Percentiles rank a stretch among this genome's conserved stretches.
phyloP scores from a whole-genome alignment of 2,329 filamentous ascomycete genomes.

The Neoascochyta sp. region DNA sequence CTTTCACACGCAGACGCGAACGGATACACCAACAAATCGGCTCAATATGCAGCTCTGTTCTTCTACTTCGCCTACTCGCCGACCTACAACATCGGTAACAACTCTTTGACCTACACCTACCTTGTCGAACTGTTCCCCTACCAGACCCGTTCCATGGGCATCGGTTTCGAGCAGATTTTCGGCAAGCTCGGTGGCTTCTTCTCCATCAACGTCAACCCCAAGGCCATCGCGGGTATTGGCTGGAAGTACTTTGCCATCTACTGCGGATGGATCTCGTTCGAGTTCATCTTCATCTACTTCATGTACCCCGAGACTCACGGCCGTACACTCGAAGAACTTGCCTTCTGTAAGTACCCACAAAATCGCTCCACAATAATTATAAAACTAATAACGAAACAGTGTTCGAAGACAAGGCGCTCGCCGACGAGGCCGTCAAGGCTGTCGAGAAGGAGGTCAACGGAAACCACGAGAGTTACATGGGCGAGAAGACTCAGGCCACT shows the following conservation, averaged over 20 bases:
- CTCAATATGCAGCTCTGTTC: slow-evolving; percentile 47
- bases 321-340: slow-evolving; percentile 59
- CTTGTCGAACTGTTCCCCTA: slow-evolving; percentile 60
- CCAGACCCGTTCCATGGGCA: slow-evolving; percentile 55
- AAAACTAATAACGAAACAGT: slow-evolving; percentile 24
- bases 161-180: slow-evolving; percentile 56
- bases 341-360: slow-evolving; percentile 36
- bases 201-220: slow-evolving; percentile 53
- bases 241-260: slow-evolving; percentile 57
- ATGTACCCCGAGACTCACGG: slow-evolving; percentile 61
- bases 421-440: slow-evolving; percentile 30
- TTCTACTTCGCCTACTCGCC: slow-evolving; percentile 61
- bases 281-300: slow-evolving; percentile 55
- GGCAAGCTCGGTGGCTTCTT: slow-evolving; percentile 49
- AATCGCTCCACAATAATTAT: too few species aligned
- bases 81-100: slow-evolving; percentile 62
- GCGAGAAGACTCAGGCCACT: slow-evolving; percentile 18
- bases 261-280: slow-evolving; percentile 53
- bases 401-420: slow-evolving; percentile 36
- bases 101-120: slow-evolving; percentile 62
- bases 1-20: slow-evolving; percentile 18
- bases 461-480: slow-evolving; percentile 9
- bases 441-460: slow-evolving; percentile 36
- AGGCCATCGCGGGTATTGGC: slow-evolving; percentile 53
- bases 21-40: slow-evolving; percentile 30